Percentiles rank a stretch among this genome's conserved stretches.
These are phyloP conservation scores for Codiaeum variegatum DNA, from an alignment of 441 rosid species.

Conservation along the genomic window DNA sequence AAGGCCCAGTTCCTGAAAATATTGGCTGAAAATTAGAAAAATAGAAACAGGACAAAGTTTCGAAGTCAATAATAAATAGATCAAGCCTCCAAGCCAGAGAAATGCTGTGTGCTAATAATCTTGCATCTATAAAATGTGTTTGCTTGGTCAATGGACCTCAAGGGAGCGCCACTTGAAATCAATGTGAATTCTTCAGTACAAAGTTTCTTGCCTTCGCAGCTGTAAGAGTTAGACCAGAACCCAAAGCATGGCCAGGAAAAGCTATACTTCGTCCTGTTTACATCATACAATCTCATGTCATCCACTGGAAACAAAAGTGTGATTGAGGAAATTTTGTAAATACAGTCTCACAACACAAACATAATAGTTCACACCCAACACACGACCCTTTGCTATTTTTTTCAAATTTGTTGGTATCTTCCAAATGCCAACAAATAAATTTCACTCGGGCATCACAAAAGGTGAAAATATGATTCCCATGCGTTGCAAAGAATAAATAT, in stretches of 20 bases:
- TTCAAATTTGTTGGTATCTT: slow-evolving; percentile 1
- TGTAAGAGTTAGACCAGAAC: slow-evolving; percentile 75
- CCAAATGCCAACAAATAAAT: slow-evolving; percentile 2
- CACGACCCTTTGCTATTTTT: neutral
- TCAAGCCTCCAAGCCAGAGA: slow-evolving; percentile 23
- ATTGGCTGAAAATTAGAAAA: slow-evolving; percentile 14
- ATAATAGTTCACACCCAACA: neutral
- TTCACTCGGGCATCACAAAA: neutral
- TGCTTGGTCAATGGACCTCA: slow-evolving; percentile 32
- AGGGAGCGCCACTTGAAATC: slow-evolving; percentile 37
- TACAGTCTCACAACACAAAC: neutral
- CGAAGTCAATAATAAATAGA: slow-evolving; percentile 7
- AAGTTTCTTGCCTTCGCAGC: slow-evolving; percentile 87
- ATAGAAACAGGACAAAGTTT: slow-evolving; percentile 13
- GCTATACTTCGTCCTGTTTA: slow-evolving; percentile 89
- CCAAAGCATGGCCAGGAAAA: slow-evolving; percentile 93
- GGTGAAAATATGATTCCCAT: neutral
- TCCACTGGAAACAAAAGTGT: slow-evolving; percentile 10
- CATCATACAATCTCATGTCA: slow-evolving; percentile 19
- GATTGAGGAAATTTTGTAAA: slow-evolving; percentile 9
- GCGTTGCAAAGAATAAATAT: neutral
- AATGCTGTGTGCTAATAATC: slow-evolving; percentile 20
- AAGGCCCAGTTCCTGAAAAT: slow-evolving; percentile 73
- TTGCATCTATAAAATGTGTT: slow-evolving; percentile 27
- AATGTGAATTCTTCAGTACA: slow-evolving; percentile 37